Percentiles rank a stretch among this genome's conserved stretches.
These are phyloP conservation scores for Xylaria sp. DNA, from an alignment of 2,329 filamentous ascomycete species.

Conservation along the genomic window DNA sequence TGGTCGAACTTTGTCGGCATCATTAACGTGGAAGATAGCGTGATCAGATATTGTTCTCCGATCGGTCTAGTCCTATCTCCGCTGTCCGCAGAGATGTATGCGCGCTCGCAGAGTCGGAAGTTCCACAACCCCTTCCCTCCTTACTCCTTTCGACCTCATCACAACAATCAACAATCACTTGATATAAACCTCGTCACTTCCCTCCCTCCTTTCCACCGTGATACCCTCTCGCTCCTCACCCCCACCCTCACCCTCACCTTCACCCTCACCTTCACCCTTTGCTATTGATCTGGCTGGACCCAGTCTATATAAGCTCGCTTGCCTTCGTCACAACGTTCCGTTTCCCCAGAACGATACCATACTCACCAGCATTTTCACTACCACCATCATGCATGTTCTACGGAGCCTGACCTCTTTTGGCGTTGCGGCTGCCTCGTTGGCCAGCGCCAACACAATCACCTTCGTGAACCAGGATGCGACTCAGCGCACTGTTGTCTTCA, in stretches of 20 bases:
- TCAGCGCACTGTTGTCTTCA: conserved; percentile 48
- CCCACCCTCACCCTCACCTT: background rate
- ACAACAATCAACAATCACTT: conserved; percentile 17
- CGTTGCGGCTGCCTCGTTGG: conserved; percentile 14
- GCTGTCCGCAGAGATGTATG: conserved; percentile 8
- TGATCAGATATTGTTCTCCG: conserved; percentile 11
- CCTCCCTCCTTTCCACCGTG: conserved; percentile 24
- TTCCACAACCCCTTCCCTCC: conserved; percentile 7
- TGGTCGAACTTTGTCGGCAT: conserved; percentile 2
- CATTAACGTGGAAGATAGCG: conserved; percentile 16
- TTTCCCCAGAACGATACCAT: conserved; percentile 9
- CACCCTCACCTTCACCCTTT: background rate
- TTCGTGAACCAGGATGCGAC: conserved; percentile 54
- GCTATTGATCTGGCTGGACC: conserved; percentile 22
- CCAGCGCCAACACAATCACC: conserved; percentile 45
- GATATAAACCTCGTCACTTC: conserved; percentile 21
- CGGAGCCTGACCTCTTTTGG: conserved; percentile 13
- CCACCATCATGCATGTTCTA: conserved; percentile 52
- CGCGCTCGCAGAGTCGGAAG: background rate
- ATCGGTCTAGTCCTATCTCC: conserved; percentile 2
- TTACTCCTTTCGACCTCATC: background rate
- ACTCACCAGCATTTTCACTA: background rate
- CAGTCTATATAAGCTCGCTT: background rate
- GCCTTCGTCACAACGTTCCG: conserved; percentile 7
- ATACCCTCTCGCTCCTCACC: conserved; percentile 28